Conservation (phyloP, 2,329 filamentous ascomycete genomes). For the Monosporascus cannonballus region DNA sequence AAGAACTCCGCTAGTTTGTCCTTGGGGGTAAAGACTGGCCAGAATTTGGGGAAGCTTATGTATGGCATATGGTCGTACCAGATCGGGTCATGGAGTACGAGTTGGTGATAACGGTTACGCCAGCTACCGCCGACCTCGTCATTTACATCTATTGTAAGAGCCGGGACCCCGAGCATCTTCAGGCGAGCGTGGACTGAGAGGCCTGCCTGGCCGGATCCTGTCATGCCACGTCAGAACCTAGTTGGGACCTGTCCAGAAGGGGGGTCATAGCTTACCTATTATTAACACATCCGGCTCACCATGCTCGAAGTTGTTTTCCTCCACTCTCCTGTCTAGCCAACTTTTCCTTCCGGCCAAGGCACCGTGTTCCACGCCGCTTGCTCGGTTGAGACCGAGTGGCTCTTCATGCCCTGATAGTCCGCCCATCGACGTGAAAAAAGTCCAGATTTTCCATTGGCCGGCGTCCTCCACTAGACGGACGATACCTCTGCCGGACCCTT, state of each 20-base stretch:
- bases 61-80: slow-evolving; percentile 55
- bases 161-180: slow-evolving; percentile 47
- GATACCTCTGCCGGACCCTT: slow-evolving; percentile 44
- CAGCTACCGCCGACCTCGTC: slow-evolving; percentile 52
- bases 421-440: slow-evolving; percentile 44
- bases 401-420: slow-evolving; percentile 41
- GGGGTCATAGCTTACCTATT: slow-evolving; percentile 33
- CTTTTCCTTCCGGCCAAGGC: slow-evolving; percentile 40
- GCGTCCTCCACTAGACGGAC: slow-evolving; percentile 35
- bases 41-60: slow-evolving; percentile 52
- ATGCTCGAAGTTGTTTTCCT: slow-evolving; percentile 40
- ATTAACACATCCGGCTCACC: slow-evolving; percentile 48
- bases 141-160: slow-evolving; percentile 46
- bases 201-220: slow-evolving; percentile 50
- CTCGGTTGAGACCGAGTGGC: slow-evolving; percentile 30
- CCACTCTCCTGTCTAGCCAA: slow-evolving; percentile 43
- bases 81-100: slow-evolving; percentile 58
- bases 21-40: slow-evolving; percentile 63
- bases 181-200: slow-evolving; percentile 46
- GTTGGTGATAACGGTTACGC: slow-evolving; percentile 49
- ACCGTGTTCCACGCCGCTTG: slow-evolving; percentile 43
- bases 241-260: slow-evolving; percentile 1
- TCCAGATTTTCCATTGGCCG: slow-evolving; percentile 49
- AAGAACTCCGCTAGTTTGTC: slow-evolving; percentile 62
- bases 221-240: not conserved